Base-by-base conservation (phyloP, 139 green algal genomes). In the Haematococcus lacustris region DNA sequence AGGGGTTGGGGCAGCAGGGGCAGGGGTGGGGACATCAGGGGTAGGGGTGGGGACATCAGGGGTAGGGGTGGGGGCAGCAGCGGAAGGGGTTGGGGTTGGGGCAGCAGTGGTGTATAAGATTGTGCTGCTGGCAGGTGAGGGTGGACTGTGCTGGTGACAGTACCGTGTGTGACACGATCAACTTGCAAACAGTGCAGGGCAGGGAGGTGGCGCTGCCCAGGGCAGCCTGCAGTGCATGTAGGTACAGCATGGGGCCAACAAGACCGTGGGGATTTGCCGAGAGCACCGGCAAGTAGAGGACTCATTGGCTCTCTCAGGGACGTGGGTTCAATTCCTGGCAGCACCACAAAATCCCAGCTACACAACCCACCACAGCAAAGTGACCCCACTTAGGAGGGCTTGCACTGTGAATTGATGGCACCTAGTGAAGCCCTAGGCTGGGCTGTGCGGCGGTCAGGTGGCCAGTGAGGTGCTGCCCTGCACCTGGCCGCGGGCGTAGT, bases 401-500 rank as follows among this genome's bases (percentile, higher is more conserved):
- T 28, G 47, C 13, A 21, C 47, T 57, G 13, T 57, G 13, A 13
- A 57, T 57, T 21, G 13, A 57, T 21, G 13, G 13, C 13, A n/a
- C 47, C 21, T 57, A n/a, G 13, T 57, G 21, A n/a, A 21, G 13
- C 47, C 47, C 21, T 57, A 57, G 47, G 13, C 21, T 57, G 47
- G 13, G 47, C 47, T 57, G 13, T 28, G 21, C 47, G 13, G 47
- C 21, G n/a, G n/a, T 65, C 26, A 37, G 57, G 57, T 37, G 21
- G 5, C 23, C 26, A 30, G 26, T n/a, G 21, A 65, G 5, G 23
- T 25, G 5, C 26, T 5, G 21, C 26, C 23, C 61, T 26, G 26
- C 5, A 87, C 76, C 71, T 88, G 83, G 7, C 79, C 83, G 21
- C 71, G 63, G 21, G 83, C 82, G 66, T 88, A 88, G 47, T 85